Base-by-base conservation (phyloP, 129 eudicot species). In the Flaveria robusta region DNA sequence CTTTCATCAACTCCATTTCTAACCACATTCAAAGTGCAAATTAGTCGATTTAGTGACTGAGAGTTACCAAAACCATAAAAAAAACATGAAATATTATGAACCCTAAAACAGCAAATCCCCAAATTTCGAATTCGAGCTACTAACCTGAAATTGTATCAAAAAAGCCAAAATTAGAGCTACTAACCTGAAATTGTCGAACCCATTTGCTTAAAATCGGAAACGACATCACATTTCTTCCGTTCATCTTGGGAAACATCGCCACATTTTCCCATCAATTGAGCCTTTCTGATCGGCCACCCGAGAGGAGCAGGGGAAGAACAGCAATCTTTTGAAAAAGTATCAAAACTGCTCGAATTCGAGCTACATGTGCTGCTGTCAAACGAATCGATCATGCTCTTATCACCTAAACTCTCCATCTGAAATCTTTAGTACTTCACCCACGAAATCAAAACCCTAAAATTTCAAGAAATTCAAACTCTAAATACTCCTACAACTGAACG, bases 1-100 rank as follows among this genome's bases (percentile, higher is more conserved):
- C 97, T 84, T 89, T 92, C 97, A 92, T 87, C 96, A 84, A 72
- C 70, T 87, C 97, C 84, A 82, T 84, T 68, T 92, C 97, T 92
- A 65, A 66, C 15, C 80, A 76, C 6, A 63, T 77, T 13, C 22
- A 62, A 62, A 59, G 1, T 18, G n/a, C 14, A 26, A 37, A 16
- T 0, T 5, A 4, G 5, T 34, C 39, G 39, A 34, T 34, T 34
- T 34, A 34, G 39, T 34, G 39, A 34, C 39, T 0, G 39, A 34
- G 1, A 34, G 4, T 0, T 34, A 34, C 7, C 39, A 34, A 34
- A 5, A 4, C 39, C 39, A 34, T 34, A 34, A 34, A 34, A 1
- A 34, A 34, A 34, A 34, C 19, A 39, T 39, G 73, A 68, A 20
- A 5, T 23, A 68, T 11, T 43, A 20, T 58, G 64, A 81, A 65